Conservation (phyloP, 1,284 basidiomycete genomes). For the Puccinia novopanici region DNA sequence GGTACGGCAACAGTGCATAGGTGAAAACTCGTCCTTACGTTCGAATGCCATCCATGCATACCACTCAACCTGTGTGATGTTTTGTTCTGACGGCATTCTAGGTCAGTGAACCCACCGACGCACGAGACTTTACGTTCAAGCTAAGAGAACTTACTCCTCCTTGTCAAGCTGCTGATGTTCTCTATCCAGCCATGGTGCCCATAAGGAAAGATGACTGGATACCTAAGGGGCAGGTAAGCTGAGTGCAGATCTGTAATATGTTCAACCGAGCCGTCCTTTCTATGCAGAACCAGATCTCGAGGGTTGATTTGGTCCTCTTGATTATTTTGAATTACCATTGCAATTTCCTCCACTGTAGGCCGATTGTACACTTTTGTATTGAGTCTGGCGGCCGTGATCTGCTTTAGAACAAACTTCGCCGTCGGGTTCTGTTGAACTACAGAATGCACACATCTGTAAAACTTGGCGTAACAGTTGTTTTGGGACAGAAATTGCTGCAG, state of each 20-base stretch:
- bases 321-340: conserved; percentile 5
- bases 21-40: neutral
- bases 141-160: neutral
- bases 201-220: conserved; percentile 20
- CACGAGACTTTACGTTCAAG: neutral
- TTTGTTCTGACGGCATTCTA: no score
- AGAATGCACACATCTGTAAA: neutral
- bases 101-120: no score
- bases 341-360: conserved; percentile 2
- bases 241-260: no score
- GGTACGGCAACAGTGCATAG: conserved; percentile 5
- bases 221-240: conserved; percentile 1
- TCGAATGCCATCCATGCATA: no score
- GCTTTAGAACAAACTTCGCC: neutral
- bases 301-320: neutral
- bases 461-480: neutral
- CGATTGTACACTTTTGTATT: neutral
- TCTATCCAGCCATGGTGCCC: neutral
- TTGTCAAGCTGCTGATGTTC: no score
- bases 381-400: neutral
- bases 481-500: neutral
- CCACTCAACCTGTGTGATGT: no score
- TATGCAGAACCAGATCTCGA: neutral
- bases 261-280: neutral
- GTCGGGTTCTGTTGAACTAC: neutral